A percentile compares a stretch with the other conserved stretches of the same genome.
phyloP scores from a whole-genome alignment of 352 stramenopile species.

The Pythium dissimile region DNA sequence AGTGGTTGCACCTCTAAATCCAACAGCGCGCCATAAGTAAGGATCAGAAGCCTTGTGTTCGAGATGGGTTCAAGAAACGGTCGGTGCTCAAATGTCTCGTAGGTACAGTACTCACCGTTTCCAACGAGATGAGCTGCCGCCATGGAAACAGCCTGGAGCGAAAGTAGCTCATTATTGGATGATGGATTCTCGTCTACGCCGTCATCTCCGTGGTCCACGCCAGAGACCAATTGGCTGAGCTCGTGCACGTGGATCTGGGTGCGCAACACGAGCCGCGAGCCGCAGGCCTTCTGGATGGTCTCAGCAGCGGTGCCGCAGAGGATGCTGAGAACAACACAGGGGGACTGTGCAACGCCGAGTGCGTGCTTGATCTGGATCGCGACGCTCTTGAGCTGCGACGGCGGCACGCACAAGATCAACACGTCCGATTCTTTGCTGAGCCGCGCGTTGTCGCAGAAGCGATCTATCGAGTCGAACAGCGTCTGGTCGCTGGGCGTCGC shows the following conservation, averaged over 20 bases:
- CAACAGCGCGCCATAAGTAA: neutral
- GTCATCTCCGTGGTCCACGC: neutral
- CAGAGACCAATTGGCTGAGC: no score
- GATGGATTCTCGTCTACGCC: neutral
- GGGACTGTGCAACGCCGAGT: constrained; percentile 23
- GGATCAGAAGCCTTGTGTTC: neutral
- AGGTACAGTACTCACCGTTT: neutral
- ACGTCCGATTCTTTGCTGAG: constrained; percentile 50
- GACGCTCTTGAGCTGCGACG: constrained; percentile 66
- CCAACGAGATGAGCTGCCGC: neutral
- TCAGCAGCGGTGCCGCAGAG: constrained; percentile 41
- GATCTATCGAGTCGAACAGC: constrained; percentile 35
- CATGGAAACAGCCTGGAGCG: neutral
- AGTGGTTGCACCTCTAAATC: neutral
- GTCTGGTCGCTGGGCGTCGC: constrained; percentile 17
- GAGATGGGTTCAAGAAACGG: neutral
- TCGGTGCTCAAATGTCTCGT: no score
- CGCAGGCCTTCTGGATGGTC: constrained; percentile 44
- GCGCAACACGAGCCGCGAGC: constrained; percentile 33
- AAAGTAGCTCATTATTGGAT: neutral
- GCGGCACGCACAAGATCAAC: constrained; percentile 58
- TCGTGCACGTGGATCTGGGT: constrained; percentile 1
- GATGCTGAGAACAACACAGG: constrained; percentile 39
- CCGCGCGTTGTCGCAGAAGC: constrained; percentile 60
- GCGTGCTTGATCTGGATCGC: constrained; percentile 63